phyloP scores from a whole-genome alignment of 2,329 filamentous ascomycete genomes.

The Immersiporthe knoxdaviesiana region DNA sequence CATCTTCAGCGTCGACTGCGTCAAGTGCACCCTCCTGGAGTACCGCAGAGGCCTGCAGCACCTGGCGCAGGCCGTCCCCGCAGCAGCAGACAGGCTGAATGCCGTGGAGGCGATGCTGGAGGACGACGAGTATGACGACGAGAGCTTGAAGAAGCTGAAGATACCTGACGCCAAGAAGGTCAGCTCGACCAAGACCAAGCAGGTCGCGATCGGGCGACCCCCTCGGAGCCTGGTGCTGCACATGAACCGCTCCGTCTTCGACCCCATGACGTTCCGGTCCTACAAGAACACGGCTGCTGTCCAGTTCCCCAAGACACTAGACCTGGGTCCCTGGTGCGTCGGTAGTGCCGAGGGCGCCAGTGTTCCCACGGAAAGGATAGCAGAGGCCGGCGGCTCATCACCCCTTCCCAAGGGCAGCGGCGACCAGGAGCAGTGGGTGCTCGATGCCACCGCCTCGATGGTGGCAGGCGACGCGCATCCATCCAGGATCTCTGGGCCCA shows the following conservation, averaged over 20 bases:
- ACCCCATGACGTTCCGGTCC: constrained; percentile 77
- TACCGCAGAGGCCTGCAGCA: constrained; percentile 51
- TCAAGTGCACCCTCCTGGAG: constrained; percentile 81
- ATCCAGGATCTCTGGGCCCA: constrained; percentile 58
- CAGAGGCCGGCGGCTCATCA: constrained; percentile 31
- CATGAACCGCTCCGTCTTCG: constrained; percentile 89
- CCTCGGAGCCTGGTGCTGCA: constrained; percentile 84
- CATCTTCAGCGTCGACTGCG: constrained; percentile 89
- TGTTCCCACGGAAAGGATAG: constrained; percentile 8
- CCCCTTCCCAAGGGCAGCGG: constrained; percentile 33
- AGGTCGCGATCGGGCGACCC: constrained; percentile 81
- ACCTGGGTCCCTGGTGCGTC: constrained; percentile 84
- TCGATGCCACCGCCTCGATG: constrained; percentile 73
- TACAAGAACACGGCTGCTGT: constrained; percentile 84
- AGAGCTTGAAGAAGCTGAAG: constrained; percentile 67
- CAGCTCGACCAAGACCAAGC: constrained; percentile 83
- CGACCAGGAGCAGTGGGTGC: constrained; percentile 68
- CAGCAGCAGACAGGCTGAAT: constrained; percentile 59
- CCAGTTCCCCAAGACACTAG: constrained; percentile 72
- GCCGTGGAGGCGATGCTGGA: constrained; percentile 73
- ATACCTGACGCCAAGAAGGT: constrained; percentile 70
- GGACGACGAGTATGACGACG: constrained; percentile 78
- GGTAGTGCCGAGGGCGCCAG: constrained; percentile 54
- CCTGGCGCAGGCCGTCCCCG: constrained; percentile 56
- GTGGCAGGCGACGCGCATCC: constrained; percentile 58